Base-by-base conservation (phyloP, 2,329 filamentous ascomycete species). In the Diplocarpon mali region DNA sequence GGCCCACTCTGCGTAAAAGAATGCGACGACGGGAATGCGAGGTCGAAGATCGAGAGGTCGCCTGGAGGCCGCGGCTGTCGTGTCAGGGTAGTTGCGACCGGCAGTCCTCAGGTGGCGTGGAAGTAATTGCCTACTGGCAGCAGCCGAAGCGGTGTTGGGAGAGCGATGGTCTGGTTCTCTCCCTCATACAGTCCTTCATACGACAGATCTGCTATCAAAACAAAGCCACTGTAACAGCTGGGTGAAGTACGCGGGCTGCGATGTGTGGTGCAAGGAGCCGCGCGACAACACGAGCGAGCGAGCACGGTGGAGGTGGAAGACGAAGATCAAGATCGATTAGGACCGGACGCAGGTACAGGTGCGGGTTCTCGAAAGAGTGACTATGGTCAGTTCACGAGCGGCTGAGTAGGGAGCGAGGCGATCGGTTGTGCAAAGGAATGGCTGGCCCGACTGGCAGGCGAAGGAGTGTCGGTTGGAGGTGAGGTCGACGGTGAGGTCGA, bases 381-480 rank as follows among this genome's bases (percentile, higher is more conserved):
- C 60, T 61, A 48, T 44, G 47, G 57, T 60, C 53, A 54, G 57
- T 48, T 48, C 42, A 55, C 53, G 37, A 44, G 35, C n/a, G 10
- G 14, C 16, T 35, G 31, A 24, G 41, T 44, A 57, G 58, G 15
- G 67, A 71, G 62, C 61, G 67, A 64, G 64, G 52, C 31, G 59
- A 59, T 62, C 55, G 53, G 34, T 36, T 32, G 24, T 49, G 57
- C 62, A 68, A 75, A 75, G 58, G 72, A 76, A 66, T 69, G 75
- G 66, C 69, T 67, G 65, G 71, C 73, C 73, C 64, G 71, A 9
- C 70, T 71, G 68, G 69, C 71, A 72, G 70, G 70, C 70, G 64
- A 45, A 40, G 20, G 35, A 34, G 13, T 9, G 27, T 17, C 42
- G 30, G 35, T 35, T 24, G 43, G 46, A 51, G 57, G 53, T 58